Percentiles rank a stretch among this genome's conserved stretches.
phyloP scores from a whole-genome alignment of 495 filamentous ascomycete species.

The Letharia columbiana region DNA sequence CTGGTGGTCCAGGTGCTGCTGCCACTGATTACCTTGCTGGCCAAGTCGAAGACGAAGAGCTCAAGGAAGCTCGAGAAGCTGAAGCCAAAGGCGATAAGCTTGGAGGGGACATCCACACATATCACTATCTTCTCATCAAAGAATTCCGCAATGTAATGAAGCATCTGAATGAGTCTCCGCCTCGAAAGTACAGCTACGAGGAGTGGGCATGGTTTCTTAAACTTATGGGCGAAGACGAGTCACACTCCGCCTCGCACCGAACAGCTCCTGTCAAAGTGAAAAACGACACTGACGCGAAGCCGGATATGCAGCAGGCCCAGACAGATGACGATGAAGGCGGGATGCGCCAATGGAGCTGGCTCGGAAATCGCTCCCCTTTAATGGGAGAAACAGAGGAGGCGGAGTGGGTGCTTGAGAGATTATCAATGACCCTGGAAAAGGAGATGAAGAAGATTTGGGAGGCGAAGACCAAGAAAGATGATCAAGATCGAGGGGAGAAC shows the following conservation, averaged over 20 bases:
- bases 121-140: constrained; percentile 56
- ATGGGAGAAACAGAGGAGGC: constrained; percentile 66
- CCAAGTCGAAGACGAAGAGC: constrained; percentile 34
- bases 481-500: constrained; percentile 4
- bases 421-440: constrained; percentile 46
- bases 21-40: constrained; percentile 28
- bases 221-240: constrained; percentile 64
- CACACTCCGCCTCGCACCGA: constrained; percentile 26
- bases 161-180: constrained; percentile 50
- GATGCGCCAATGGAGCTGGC: constrained; percentile 60
- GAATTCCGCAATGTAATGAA: constrained; percentile 60
- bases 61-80: constrained; percentile 34
- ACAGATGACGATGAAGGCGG: constrained; percentile 23
- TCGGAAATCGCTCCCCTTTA: constrained; percentile 42
- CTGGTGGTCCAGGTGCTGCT: constrained; percentile 7
- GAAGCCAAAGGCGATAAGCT: constrained; percentile 37
- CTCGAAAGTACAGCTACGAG: constrained; percentile 62
- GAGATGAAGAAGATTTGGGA: constrained; percentile 39
- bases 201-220: constrained; percentile 78
- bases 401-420: constrained; percentile 68
- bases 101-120: constrained; percentile 45
- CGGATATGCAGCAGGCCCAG: constrained; percentile 34
- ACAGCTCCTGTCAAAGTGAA: constrained; percentile 21
- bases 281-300: constrained; percentile 23
- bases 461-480: constrained; percentile 14